Evolutionary conservation across 768 basidiomycete species (phyloP), one percentile per base, ranked within the genome.

Genomic region (Lentinula aciculospora): DNA sequence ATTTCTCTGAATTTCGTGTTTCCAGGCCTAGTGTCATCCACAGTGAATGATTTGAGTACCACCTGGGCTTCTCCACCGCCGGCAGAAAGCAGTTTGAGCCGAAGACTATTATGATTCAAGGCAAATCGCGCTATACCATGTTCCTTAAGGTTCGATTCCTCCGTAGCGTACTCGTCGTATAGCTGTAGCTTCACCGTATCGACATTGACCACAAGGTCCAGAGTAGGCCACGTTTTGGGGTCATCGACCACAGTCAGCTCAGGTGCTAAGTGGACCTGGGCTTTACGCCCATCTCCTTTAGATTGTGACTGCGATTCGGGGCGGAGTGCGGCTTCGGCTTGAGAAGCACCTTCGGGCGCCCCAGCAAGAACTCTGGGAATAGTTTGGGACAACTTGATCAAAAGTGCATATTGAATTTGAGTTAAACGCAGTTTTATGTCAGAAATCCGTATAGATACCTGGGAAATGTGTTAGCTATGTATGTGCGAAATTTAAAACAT

Each of bases 1-100:
- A 99, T 94, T 69, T 98, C 95, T 40, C 94, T 83, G 76, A 94
- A 98, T 64, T 82, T 87, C 25, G 92, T 89, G 47, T 76, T 76
- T 6, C 92, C 92, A 0, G 90, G 82, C 53, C 88, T 80, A 2
- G 87, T 98, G 67, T 96, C 95, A 69, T 81, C 85, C 78, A 98
- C 88, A 0, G 93, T 93, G 66, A 98, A 88, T 0, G 96, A 95
- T 64, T 86, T 84, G n/a, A 98, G 71, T 27, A 94, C 78, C 48
- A 98, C 73, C 70, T 97, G 94, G 2, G 89, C 86, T 69, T 97
- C 93, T 59, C 82, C 78, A n/a, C 92, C 82, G 19, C 90, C 88
- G 68, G 95, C 84, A 19, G 87, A 88, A 25, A 93, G 78, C 64
- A 84, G 76, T 71, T 97, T 96, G 64, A 90, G 77, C 48, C 92